These are phyloP conservation scores for Verticillium nonalfalfae DNA, from an alignment of 2,329 filamentous ascomycete species.

Conservation along the genomic window DNA sequence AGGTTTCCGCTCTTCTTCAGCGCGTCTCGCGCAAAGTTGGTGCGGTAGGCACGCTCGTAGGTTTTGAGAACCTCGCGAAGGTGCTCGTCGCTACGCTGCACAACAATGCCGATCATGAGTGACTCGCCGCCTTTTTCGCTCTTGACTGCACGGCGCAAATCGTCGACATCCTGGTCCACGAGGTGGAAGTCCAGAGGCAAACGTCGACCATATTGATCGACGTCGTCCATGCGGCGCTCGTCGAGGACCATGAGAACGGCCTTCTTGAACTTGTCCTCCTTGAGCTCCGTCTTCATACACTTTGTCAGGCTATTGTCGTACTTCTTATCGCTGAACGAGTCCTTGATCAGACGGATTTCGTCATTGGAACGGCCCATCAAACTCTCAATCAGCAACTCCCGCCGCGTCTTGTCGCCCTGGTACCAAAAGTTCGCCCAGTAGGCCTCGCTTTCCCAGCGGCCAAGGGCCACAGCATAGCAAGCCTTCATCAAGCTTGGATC, in stretches of 20 bases:
- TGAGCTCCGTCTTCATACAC: slow-evolving; percentile 89
- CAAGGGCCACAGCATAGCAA: slow-evolving; percentile 83
- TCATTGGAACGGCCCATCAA: slow-evolving; percentile 84
- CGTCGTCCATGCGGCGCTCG: slow-evolving; percentile 76
- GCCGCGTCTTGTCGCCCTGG: slow-evolving; percentile 74
- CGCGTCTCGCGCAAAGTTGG: slow-evolving; percentile 84
- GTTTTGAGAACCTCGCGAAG: slow-evolving; percentile 69
- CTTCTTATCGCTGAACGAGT: slow-evolving; percentile 84
- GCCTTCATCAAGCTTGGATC: slow-evolving; percentile 79
- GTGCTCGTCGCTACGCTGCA: slow-evolving; percentile 75
- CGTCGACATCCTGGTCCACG: slow-evolving; percentile 65
- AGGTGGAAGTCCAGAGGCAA: slow-evolving; percentile 51
- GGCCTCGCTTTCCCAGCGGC: slow-evolving; percentile 85
- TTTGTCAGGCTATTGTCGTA: slow-evolving; percentile 74
- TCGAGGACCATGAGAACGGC: slow-evolving; percentile 81
- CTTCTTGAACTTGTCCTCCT: slow-evolving; percentile 92
- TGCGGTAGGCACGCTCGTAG: slow-evolving; percentile 67
- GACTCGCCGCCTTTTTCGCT: slow-evolving; percentile 78
- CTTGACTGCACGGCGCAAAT: slow-evolving; percentile 61
- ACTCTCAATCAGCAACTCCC: slow-evolving; percentile 87
- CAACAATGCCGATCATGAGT: slow-evolving; percentile 79
- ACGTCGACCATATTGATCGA: slow-evolving; percentile 54
- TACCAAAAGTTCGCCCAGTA: slow-evolving; percentile 99
- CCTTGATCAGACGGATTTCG: slow-evolving; percentile 84
- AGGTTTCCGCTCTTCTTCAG: slow-evolving; percentile 86